These are phyloP conservation scores for Purpureocillium lavendulum DNA, from an alignment of 2,329 filamentous ascomycete species.

Conservation along the genomic window DNA sequence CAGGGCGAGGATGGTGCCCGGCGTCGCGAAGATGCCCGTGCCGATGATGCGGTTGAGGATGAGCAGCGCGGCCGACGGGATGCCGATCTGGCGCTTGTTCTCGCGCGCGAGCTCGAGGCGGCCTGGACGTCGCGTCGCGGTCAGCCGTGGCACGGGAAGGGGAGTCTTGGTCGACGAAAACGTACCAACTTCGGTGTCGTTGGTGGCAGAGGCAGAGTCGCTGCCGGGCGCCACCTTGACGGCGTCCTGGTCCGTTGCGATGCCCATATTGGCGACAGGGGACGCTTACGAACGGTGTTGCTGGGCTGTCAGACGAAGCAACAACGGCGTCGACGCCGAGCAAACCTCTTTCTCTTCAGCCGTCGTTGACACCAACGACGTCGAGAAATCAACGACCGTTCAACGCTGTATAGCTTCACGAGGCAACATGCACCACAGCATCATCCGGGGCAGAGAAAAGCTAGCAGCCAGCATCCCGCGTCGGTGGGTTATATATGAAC, in stretches of 20 bases:
- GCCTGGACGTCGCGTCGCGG: constrained; percentile 10
- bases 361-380: too few relatives aligned
- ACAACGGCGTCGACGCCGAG: too few relatives aligned
- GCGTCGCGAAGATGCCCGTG: constrained; percentile 59
- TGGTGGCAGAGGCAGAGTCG: constrained; percentile 3
- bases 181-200: constrained; percentile 8
- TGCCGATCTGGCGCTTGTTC: constrained; percentile 45
- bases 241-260: constrained; percentile 2
- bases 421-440: too few relatives aligned
- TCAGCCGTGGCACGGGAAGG: neutral
- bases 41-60: constrained; percentile 61
- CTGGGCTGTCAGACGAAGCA: too few relatives aligned
- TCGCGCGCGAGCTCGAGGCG: constrained; percentile 31
- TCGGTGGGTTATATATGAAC: too few relatives aligned
- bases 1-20: constrained; percentile 45
- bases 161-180: too few relatives aligned
- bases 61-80: constrained; percentile 46
- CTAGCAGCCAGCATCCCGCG: too few relatives aligned
- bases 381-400: too few relatives aligned
- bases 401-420: too few relatives aligned
- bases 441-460: too few relatives aligned
- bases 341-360: too few relatives aligned
- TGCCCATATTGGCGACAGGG: neutral
- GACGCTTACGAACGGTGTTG: too few relatives aligned
- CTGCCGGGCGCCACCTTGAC: constrained; percentile 3